A percentile compares a stretch with the other conserved stretches of the same genome.
phyloP scores from a whole-genome alignment of 2,329 filamentous ascomycete species.

The Paraphaeosphaeria sporulosa region DNA sequence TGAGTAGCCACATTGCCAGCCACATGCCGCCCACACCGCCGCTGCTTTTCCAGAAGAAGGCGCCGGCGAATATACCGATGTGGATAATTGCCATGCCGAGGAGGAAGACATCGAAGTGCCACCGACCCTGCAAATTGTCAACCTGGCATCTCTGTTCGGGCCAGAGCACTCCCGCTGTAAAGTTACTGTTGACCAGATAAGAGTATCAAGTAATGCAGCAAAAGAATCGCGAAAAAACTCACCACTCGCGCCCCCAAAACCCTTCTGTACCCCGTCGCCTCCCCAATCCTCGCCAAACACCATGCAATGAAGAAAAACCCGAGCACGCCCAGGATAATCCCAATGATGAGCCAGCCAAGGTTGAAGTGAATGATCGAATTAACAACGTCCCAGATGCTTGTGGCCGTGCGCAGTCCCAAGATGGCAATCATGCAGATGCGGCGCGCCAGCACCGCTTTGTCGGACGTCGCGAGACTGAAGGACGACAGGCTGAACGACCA shows the following conservation, averaged over 20 bases:
- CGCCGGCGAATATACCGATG: conserved; percentile 54
- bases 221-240: conserved; percentile 19
- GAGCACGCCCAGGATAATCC: conserved; percentile 57
- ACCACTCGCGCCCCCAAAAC: conserved; percentile 18
- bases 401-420: conserved; percentile 38
- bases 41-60: conserved; percentile 34
- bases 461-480: conserved; percentile 53
- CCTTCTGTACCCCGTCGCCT: conserved; percentile 50
- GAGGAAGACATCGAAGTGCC: conserved; percentile 55
- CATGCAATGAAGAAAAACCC: conserved; percentile 59
- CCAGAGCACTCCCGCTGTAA: too few species aligned
- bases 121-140: conserved; percentile 48
- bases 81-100: conserved; percentile 53
- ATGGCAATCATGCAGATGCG: conserved; percentile 54
- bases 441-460: conserved; percentile 55
- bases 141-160: too few species aligned
- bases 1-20: conserved; percentile 19
- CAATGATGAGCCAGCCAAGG: conserved; percentile 51
- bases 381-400: conserved; percentile 34
- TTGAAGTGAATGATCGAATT: conserved; percentile 54
- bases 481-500: conserved; percentile 57
- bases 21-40: conserved; percentile 7
- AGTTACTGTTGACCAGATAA: too few species aligned
- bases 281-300: conserved; percentile 49
- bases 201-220: conserved; percentile 19